Evolutionary conservation across 208 protist species (phyloP).

Genomic region (Tritrichomonas foetus): DNA sequence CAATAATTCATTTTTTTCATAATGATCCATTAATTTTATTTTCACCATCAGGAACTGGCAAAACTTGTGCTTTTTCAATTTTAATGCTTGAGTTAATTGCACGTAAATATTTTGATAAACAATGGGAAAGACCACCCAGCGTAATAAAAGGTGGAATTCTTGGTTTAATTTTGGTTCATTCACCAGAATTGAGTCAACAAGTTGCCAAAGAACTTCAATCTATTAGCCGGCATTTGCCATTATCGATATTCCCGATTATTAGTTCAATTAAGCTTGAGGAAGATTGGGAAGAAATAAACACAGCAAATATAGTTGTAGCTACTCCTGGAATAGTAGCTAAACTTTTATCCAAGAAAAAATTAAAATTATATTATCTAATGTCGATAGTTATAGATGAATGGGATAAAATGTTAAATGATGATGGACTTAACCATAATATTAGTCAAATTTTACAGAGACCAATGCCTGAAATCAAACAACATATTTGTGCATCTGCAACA

Average conservation of each 20-base stretch:
- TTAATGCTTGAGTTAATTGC: not conserved
- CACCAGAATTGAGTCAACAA: constrained; percentile 1
- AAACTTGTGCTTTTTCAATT: constrained; percentile 21
- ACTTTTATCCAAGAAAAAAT: not conserved
- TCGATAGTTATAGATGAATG: constrained; percentile 31
- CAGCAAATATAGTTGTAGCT: not conserved
- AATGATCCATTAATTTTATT: not conserved
- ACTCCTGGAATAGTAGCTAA: not conserved
- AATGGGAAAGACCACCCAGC: not conserved
- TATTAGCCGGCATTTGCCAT: not conserved
- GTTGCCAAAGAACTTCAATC: not conserved
- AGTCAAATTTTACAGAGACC: not conserved
- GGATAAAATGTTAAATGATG: constrained; percentile 19
- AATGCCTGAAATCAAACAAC: not conserved
- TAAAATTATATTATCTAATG: not conserved
- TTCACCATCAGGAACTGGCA: not conserved
- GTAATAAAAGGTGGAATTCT: not conserved
- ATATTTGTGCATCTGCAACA: not conserved
- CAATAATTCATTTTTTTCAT: not conserved
- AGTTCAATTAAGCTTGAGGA: not conserved
- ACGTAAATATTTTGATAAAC: not conserved
- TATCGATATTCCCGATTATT: not conserved
- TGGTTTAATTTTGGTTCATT: not conserved
- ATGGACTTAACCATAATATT: not conserved
- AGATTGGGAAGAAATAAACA: not conserved